phyloP scores from a whole-genome alignment of 163 green algal species.

The Scenedesmus sp. region DNA sequence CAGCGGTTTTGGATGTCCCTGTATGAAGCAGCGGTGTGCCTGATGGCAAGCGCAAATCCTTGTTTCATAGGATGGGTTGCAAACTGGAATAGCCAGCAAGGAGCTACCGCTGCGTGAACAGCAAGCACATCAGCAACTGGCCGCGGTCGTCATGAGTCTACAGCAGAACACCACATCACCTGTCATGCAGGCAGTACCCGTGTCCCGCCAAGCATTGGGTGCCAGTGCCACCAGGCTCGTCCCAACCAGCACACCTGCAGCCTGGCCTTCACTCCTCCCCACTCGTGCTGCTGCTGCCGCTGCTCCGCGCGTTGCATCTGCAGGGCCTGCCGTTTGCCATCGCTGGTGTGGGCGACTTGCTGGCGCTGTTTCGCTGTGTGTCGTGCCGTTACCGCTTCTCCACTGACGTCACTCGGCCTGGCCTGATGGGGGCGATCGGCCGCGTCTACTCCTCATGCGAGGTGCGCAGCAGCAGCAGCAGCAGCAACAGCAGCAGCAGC shows the following conservation, averaged over 20 bases:
- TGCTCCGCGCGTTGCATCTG: neutral
- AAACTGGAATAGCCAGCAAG: neutral
- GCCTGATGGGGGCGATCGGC: slow-evolving; percentile 83
- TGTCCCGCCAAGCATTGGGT: neutral
- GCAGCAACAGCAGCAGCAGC: too few species aligned
- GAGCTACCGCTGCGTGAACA: neutral
- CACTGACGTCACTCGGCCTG: slow-evolving; percentile 75
- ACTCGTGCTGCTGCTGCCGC: neutral
- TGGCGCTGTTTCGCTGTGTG: slow-evolving; percentile 93
- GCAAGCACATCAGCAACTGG: neutral
- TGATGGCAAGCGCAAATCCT: neutral
- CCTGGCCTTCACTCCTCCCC: neutral
- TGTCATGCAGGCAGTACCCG: neutral
- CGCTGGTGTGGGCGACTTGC: slow-evolving; percentile 84
- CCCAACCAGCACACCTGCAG: neutral
- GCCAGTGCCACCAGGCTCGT: neutral
- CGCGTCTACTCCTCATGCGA: slow-evolving; percentile 81
- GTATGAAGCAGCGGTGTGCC: neutral
- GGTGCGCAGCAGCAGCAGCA: too few species aligned
- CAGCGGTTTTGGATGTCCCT: neutral
- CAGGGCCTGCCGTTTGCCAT: slow-evolving; percentile 89
- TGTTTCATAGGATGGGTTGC: neutral
- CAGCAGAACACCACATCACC: neutral
- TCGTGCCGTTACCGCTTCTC: slow-evolving; percentile 89
- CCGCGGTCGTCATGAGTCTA: neutral